Percentiles rank a stretch among this genome's conserved stretches.
Conservation (phyloP, 225 moss, liverwort and hornwort genomes). For the Thuidium tamariscinum region DNA sequence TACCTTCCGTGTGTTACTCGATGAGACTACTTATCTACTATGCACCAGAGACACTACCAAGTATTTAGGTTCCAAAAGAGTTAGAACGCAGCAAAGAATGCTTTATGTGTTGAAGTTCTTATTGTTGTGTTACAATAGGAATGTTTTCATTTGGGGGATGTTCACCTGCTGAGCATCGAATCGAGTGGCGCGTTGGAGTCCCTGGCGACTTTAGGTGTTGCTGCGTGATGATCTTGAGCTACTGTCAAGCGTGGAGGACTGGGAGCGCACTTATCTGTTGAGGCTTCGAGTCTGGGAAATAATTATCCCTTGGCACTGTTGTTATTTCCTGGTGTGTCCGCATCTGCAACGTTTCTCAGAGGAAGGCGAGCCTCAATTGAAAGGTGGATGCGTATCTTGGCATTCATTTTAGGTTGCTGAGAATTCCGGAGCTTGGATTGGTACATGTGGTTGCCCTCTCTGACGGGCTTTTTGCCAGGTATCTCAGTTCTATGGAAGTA, state of each 20-base stretch:
- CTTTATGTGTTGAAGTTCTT: background rate
- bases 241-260: background rate
- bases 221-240: background rate
- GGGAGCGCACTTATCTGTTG: background rate
- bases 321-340: background rate
- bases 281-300: background rate
- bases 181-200: background rate
- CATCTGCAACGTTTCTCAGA: background rate
- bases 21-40: too few relatives aligned
- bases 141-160: background rate
- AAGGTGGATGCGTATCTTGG: background rate
- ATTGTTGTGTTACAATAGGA: background rate
- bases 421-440: background rate
- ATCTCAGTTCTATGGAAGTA: background rate
- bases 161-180: background rate
- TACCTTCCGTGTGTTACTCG: background rate
- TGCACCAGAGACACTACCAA: background rate
- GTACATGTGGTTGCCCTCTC: background rate
- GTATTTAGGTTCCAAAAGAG: background rate
- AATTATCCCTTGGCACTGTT: background rate
- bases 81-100: background rate
- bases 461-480: conserved; percentile 10
- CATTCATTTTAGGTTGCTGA: background rate
- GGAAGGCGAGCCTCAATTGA: background rate
- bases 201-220: background rate